phyloP scores from a whole-genome alignment of 2,329 filamentous ascomycete genomes.

The Fusarium algeriense region DNA sequence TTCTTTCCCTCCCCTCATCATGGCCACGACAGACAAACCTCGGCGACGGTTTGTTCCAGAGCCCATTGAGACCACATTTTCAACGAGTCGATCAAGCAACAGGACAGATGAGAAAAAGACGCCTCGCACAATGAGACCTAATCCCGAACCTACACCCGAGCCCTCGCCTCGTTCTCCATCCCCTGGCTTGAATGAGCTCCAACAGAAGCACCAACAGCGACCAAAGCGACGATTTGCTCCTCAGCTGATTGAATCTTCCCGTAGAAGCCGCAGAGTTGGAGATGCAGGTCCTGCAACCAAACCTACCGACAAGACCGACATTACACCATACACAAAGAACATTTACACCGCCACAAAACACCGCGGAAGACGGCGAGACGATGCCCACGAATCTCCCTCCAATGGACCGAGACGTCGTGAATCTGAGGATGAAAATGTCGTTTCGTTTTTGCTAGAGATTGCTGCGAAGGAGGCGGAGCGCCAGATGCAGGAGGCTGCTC shows the following conservation, averaged over 20 bases:
- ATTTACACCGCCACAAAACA: conserved; percentile 64
- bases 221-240: conserved; percentile 74
- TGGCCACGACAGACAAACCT: conserved; percentile 57
- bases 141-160: conserved; percentile 69
- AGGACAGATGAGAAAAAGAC: conserved; percentile 48
- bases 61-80: conserved; percentile 78
- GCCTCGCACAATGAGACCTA: conserved; percentile 57
- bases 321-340: conserved; percentile 72
- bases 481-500: conserved; percentile 80
- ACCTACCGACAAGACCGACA: conserved; percentile 78
- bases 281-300: conserved; percentile 72
- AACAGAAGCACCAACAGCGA: conserved; percentile 53
- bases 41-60: conserved; percentile 74
- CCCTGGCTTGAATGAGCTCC: conserved; percentile 57
- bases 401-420: conserved; percentile 64
- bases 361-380: conserved; percentile 51
- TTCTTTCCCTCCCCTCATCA: conserved; percentile 55
- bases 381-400: conserved; percentile 22
- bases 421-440: conserved; percentile 80
- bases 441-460: conserved; percentile 81
- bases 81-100: conserved; percentile 64
- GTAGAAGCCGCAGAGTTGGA: conserved; percentile 75
- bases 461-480: conserved; percentile 84
- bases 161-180: conserved; percentile 65
- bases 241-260: conserved; percentile 84